A percentile compares a stretch with the other conserved stretches of the same genome.
Evolutionary conservation across 495 filamentous ascomycete genomes (phyloP).

Genomic region (Aspergillus bridgeri): DNA sequence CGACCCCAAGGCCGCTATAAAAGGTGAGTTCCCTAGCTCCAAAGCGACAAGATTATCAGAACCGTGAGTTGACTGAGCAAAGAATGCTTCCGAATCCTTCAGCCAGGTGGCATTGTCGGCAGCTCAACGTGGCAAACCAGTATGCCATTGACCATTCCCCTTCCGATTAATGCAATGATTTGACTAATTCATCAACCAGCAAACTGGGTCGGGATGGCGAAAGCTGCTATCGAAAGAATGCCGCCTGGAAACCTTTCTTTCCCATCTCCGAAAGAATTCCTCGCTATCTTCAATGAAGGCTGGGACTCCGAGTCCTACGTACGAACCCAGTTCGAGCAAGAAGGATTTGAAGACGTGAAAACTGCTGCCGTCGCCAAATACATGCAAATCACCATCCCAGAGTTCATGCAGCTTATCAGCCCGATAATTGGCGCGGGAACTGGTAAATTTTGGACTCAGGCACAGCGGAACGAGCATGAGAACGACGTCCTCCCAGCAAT

Average conservation of each 20-base stretch:
- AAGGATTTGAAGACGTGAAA: conserved; percentile 28
- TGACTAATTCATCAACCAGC: conserved; percentile 14
- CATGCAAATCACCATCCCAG: conserved; percentile 18
- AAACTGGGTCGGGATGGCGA: conserved; percentile 27
- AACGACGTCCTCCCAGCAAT: conserved; percentile 25
- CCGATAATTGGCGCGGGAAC: conserved; percentile 26
- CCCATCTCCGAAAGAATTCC: conserved; percentile 27
- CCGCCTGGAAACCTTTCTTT: conserved; percentile 24
- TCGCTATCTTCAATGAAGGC: conserved; percentile 19
- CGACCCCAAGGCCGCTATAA: conserved; percentile 23
- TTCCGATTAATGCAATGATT: neutral
- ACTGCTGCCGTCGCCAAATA: conserved; percentile 20
- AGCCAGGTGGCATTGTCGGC: conserved; percentile 34
- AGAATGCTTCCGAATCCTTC: conserved; percentile 37
- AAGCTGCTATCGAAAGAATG: conserved; percentile 26
- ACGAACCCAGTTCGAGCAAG: conserved; percentile 27
- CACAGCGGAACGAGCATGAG: conserved; percentile 23
- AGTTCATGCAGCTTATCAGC: conserved; percentile 30
- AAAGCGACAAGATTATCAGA: neutral
- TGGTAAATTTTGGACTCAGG: conserved; percentile 32
- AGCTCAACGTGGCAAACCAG: conserved; percentile 36
- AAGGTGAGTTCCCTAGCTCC: conserved; percentile 20
- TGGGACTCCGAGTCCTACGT: conserved; percentile 34
- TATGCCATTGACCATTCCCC: conserved; percentile 16
- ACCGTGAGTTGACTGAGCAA: neutral